Evolutionary conservation across 441 rosid genomes (phyloP).

Genomic region (California macrophylla): DNA sequence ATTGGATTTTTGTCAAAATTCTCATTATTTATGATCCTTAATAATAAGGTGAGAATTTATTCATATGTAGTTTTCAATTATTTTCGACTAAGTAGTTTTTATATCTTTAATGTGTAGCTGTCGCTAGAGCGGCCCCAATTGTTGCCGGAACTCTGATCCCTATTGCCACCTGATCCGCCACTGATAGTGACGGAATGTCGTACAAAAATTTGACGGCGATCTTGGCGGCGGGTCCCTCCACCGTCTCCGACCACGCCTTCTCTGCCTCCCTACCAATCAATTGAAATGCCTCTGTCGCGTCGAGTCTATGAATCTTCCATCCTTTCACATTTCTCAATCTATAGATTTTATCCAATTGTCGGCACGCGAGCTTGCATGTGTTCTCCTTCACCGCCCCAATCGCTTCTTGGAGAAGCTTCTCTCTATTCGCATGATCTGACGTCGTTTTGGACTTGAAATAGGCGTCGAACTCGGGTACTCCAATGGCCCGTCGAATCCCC

Average conservation of each 20-base stretch:
- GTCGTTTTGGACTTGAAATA: conserved; percentile 37
- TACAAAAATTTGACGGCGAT: conserved; percentile 37
- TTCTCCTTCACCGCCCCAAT: conserved; percentile 44
- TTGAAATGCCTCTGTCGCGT: conserved; percentile 49
- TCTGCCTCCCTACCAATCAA: conserved; percentile 36
- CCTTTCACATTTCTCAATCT: conserved; percentile 38
- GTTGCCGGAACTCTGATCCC: background rate
- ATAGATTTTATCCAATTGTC: conserved; percentile 50
- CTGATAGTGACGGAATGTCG: background rate
- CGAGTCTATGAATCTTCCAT: conserved; percentile 55
- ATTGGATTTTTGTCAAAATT: background rate
- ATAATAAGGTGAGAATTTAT: background rate
- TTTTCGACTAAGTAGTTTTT: background rate
- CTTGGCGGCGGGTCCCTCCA: conserved; percentile 36
- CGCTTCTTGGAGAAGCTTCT: conserved; percentile 32
- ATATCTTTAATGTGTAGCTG: background rate
- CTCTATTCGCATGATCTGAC: conserved; percentile 21
- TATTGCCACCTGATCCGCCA: background rate
- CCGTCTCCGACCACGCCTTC: conserved; percentile 49
- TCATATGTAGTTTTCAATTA: background rate
- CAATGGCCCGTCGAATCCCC: conserved; percentile 56
- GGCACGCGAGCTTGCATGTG: conserved; percentile 40
- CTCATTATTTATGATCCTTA: background rate
- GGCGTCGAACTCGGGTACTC: conserved; percentile 55
- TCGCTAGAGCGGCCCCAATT: background rate